Evolutionary conservation across 306 rosid species (phyloP).

Genomic region (Malus orientalis): DNA sequence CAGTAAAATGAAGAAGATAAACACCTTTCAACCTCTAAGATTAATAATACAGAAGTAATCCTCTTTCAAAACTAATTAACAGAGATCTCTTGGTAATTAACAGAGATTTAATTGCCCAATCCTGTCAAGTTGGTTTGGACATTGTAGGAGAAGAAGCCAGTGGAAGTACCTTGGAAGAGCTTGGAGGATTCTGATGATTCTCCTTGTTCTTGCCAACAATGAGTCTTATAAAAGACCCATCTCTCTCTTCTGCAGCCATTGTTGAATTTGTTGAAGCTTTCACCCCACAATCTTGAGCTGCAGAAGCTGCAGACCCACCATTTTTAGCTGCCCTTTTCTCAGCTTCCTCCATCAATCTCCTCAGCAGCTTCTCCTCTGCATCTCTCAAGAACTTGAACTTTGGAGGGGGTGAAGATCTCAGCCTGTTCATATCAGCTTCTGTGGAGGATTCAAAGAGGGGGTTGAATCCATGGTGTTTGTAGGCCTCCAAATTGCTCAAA

Average conservation of each 20-base stretch:
- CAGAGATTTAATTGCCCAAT: conserved; percentile 33
- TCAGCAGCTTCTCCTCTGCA: conserved; percentile 76
- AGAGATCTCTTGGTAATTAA: conserved; percentile 14
- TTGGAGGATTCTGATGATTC: conserved; percentile 37
- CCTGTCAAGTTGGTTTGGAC: conserved; percentile 31
- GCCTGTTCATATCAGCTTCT: conserved; percentile 44
- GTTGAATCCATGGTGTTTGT: conserved; percentile 57
- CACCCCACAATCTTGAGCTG: conserved; percentile 11
- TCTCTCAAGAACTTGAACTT: conserved; percentile 77
- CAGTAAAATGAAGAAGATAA: neutral
- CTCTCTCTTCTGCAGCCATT: conserved; percentile 15
- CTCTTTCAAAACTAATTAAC: conserved; percentile 21
- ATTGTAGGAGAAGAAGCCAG: conserved; percentile 68
- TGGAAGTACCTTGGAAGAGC: conserved; percentile 80
- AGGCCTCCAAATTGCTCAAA: conserved; percentile 43
- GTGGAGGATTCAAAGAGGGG: conserved; percentile 71
- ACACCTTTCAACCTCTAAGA: conserved; percentile 2
- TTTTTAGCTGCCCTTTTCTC: conserved; percentile 31
- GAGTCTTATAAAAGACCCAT: conserved; percentile 32
- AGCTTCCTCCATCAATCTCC: conserved; percentile 62
- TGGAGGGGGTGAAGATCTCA: conserved; percentile 81
- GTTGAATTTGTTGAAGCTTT: conserved; percentile 15
- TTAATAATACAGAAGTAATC: conserved; percentile 27
- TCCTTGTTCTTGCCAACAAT: conserved; percentile 31
- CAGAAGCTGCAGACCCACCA: conserved; percentile 4